phyloP scores from a whole-genome alignment of 164 flowering plant species.

The grape (Vitis vinifera) region ASM3070453v1 NC_081816.1:19313001-19313500 shows the following conservation, averaged over 20 bases:
- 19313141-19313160: not conserved
- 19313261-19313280: slow-evolving; percentile 79
- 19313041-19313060: not conserved
- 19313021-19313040: slow-evolving; percentile 1
- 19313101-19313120: slow-evolving; percentile 2
- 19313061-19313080: not conserved
- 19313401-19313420: slow-evolving; percentile 62
- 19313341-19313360: slow-evolving; percentile 82
- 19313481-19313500: slow-evolving; percentile 78
- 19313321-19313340: slow-evolving; percentile 75
- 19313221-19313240: slow-evolving; percentile 30
- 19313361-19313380: slow-evolving; percentile 88
- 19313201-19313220: not conserved
- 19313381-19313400: slow-evolving; percentile 44
- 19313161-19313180: slow-evolving; percentile 2
- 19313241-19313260: slow-evolving; percentile 70
- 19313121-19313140: not conserved
- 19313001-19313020: not conserved
- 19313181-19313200: slow-evolving; percentile 37
- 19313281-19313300: slow-evolving; percentile 56
- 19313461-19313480: slow-evolving; percentile 89
- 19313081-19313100: not conserved
- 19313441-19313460: slow-evolving; percentile 76
- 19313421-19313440: slow-evolving; percentile 73
- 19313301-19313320: slow-evolving; percentile 25